Base-by-base conservation (phyloP, 192 early-diverging fungal genomes). In the Coemansia sp. region DNA sequence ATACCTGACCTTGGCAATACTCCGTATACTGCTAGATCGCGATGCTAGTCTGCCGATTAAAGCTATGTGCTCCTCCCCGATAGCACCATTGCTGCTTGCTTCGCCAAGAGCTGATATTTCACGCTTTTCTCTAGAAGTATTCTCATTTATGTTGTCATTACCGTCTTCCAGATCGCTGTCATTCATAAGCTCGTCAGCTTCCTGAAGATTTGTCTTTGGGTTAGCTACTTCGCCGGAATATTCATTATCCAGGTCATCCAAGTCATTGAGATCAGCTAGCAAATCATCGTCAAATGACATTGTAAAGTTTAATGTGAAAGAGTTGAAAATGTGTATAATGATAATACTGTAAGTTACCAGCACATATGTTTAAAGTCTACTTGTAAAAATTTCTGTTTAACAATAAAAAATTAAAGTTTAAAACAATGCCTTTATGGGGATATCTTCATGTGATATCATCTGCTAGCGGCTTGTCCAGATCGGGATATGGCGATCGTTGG, bases 231-330 rank as follows among this genome's bases (percentile, higher is more conserved):
- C 71, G 17, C 74, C 80, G 14, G 66, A 69, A 10, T 80, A 75
- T 15, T 83, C 83, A 21, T 76, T 84, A 22, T 75, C 83, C 39
- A 84, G 77, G 39, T 91, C 89, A 43, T 93, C 91, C 23, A 49
- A n/a, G n/a, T n/a, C n/a, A n/a, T 53, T 21, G 14, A 94, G 82
- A 59, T 98, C 95, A n/a, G 87, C 86, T 17, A 91, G 78, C 24
- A 96, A 72, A 65, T 94, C 93, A 55, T 94, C 89, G 38, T 92
- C 89, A 61, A 92, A 78, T 47, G 87, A 75, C 87, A 89, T 89
- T 50, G 21, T 9, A 9, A n/a, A n/a, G n/a, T n/a, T n/a, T n/a
- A n/a, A n/a, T n/a, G n/a, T n/a, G n/a, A n/a, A n/a, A n/a, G n/a
- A n/a, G n/a, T n/a, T n/a, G n/a, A n/a, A n/a, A n/a, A 34, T 52